These are phyloP conservation scores for Argentina anserina DNA, from an alignment of 306 rosid genomes.

Conservation along the genomic window DNA sequence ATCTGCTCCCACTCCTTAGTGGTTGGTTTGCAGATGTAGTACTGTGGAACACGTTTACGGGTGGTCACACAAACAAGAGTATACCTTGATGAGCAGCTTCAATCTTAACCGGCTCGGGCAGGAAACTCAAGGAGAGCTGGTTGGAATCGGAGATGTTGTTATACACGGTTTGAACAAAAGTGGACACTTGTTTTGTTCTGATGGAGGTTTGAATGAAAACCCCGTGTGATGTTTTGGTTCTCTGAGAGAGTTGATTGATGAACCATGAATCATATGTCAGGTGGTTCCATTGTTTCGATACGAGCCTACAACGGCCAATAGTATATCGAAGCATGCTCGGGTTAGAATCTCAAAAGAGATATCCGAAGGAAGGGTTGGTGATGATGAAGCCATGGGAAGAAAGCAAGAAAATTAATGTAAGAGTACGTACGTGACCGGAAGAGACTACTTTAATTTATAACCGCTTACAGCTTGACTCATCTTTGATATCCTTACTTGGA, in stretches of 20 bases:
- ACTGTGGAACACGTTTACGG: not conserved
- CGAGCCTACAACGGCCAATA: not conserved
- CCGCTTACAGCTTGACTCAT: too few relatives aligned
- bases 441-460: too few relatives aligned
- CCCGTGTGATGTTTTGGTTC: not conserved
- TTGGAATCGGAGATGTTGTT: not conserved
- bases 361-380: slow-evolving; percentile 1
- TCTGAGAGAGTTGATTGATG: not conserved
- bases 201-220: not conserved
- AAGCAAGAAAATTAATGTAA: not conserved
- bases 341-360: not conserved
- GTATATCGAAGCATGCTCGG: not conserved
- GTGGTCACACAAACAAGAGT: not conserved
- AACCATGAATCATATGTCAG: not conserved
- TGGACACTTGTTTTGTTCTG: not conserved
- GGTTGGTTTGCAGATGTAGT: not conserved
- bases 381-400: slow-evolving; percentile 9
- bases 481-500: too few relatives aligned
- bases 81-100: slow-evolving; percentile 1
- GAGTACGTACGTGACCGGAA: not conserved
- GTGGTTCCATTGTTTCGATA: slow-evolving; percentile 3
- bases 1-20: not conserved
- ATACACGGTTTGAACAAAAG: not conserved
- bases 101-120: not conserved
- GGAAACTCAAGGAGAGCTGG: not conserved